phyloP scores from a whole-genome alignment of 208 protist species.

The Acanthamoeba healyi region DNA sequence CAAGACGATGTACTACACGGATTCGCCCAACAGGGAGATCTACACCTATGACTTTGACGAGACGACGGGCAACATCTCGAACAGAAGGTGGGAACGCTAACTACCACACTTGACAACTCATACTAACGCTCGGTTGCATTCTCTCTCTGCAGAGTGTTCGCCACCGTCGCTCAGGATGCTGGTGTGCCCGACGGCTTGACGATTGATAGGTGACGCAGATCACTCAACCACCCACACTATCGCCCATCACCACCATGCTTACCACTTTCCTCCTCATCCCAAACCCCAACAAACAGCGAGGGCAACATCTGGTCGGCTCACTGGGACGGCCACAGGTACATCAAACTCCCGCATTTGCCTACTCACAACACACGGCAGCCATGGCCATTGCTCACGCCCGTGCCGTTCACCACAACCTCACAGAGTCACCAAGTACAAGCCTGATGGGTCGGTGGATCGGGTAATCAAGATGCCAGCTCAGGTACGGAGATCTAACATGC shows the following conservation, averaged over 20 bases:
- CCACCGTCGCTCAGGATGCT: slow-evolving; percentile 5
- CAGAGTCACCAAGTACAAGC: slow-evolving; percentile 65
- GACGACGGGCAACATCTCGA: slow-evolving; percentile 59
- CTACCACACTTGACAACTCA: neutral
- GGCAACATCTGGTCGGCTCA: slow-evolving; percentile 61
- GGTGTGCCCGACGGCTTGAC: slow-evolving; percentile 44
- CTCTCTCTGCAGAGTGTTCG: neutral
- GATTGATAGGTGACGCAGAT: neutral
- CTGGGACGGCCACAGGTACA: slow-evolving; percentile 30
- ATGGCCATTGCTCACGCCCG: neutral
- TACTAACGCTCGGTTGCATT: neutral
- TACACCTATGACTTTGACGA: slow-evolving; percentile 60
- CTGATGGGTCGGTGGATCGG: slow-evolving; percentile 24
- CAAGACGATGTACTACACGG: slow-evolving; percentile 60
- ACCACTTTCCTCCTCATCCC: too few species aligned
- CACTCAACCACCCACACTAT: neutral
- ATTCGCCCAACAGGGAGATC: slow-evolving; percentile 33
- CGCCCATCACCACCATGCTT: neutral
- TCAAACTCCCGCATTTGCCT: neutral
- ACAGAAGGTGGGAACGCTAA: slow-evolving; percentile 15
- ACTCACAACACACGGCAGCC: too few species aligned
- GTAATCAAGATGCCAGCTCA: slow-evolving; percentile 63
- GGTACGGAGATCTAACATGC: neutral
- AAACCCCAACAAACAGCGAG: too few species aligned
- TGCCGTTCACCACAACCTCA: neutral